A percentile compares a stretch with the other conserved stretches of the same genome.
These are phyloP conservation scores for Curvularia hawaiiensis DNA, from an alignment of 2,329 filamentous ascomycete genomes.

Conservation along the genomic window DNA sequence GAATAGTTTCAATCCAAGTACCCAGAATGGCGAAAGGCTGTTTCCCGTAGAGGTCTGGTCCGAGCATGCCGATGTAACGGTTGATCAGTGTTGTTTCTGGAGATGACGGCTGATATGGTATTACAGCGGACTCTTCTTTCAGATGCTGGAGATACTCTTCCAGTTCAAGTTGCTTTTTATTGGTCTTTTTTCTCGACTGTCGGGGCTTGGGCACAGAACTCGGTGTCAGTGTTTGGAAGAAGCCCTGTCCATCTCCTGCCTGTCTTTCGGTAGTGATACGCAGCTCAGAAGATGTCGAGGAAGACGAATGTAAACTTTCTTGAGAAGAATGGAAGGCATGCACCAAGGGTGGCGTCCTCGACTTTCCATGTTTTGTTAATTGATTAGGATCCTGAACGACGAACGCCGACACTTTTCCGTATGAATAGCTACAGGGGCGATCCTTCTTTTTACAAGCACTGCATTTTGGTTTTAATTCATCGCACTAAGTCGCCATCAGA, in stretches of 20 bases:
- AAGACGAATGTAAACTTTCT: background rate
- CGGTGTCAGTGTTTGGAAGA: constrained; percentile 33
- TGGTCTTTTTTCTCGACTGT: constrained; percentile 19
- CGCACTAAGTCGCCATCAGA: constrained; percentile 29
- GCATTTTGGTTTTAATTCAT: constrained; percentile 37
- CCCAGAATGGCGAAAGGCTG: constrained; percentile 35
- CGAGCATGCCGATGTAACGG: constrained; percentile 33
- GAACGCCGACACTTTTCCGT: constrained; percentile 34
- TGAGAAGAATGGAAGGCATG: constrained; percentile 18
- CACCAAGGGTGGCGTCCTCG: constrained; percentile 20
- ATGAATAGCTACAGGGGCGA: constrained; percentile 34
- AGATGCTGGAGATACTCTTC: constrained; percentile 23
- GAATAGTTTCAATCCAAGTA: constrained; percentile 37
- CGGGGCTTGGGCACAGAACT: constrained; percentile 17
- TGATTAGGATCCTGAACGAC: constrained; percentile 37
- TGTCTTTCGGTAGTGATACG: constrained; percentile 26
- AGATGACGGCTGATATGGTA: constrained; percentile 19
- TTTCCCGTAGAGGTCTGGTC: constrained; percentile 15
- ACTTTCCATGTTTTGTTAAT: constrained; percentile 37
- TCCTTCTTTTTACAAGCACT: constrained; percentile 36
- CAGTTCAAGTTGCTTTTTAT: constrained; percentile 21
- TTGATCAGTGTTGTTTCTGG: constrained; percentile 27
- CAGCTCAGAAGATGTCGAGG: constrained; percentile 16
- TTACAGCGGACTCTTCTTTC: constrained; percentile 12
- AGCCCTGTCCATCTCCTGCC: constrained; percentile 30